Percentiles rank a stretch among this genome's conserved stretches.
Conservation (phyloP, 2,329 filamentous ascomycete species). For the Trichoderma citrinoviride region DNA sequence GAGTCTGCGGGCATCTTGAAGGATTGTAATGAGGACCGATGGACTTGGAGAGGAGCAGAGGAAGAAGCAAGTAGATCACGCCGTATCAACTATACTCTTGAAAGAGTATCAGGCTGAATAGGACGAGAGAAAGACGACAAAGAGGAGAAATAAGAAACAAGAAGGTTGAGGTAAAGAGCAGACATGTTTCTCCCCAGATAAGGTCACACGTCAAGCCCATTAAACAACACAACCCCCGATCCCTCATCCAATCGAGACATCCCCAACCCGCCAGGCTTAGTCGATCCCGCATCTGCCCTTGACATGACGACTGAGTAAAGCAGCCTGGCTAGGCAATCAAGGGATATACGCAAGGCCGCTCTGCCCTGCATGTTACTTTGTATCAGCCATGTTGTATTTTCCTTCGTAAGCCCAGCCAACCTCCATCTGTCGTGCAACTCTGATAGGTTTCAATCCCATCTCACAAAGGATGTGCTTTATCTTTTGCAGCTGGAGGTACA, state of each 20-base stretch:
- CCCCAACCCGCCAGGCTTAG: conserved; percentile 7
- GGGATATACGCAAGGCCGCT: background rate
- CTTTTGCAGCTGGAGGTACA: too few relatives aligned
- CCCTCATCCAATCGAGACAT: background rate
- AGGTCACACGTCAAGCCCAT: background rate
- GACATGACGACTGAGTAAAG: conserved; percentile 15
- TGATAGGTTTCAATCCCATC: too few relatives aligned
- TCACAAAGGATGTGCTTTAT: too few relatives aligned
- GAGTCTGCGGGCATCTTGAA: background rate
- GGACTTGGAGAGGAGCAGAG: background rate
- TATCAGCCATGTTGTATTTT: background rate
- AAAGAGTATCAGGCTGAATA: background rate
- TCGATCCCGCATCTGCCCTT: background rate
- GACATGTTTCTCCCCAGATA: background rate
- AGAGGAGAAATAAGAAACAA: too few relatives aligned
- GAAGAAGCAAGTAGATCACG: too few relatives aligned
- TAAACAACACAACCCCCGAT: background rate
- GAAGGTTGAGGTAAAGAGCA: background rate
- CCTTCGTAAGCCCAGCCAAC: background rate
- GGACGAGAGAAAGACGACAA: background rate
- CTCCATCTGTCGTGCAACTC: background rate
- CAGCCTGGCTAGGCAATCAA: background rate
- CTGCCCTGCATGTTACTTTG: background rate
- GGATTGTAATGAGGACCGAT: background rate
- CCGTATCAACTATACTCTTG: too few relatives aligned